These are phyloP conservation scores for Neurospora sp. DNA, from an alignment of 495 filamentous ascomycete genomes.

Conservation along the genomic window DNA sequence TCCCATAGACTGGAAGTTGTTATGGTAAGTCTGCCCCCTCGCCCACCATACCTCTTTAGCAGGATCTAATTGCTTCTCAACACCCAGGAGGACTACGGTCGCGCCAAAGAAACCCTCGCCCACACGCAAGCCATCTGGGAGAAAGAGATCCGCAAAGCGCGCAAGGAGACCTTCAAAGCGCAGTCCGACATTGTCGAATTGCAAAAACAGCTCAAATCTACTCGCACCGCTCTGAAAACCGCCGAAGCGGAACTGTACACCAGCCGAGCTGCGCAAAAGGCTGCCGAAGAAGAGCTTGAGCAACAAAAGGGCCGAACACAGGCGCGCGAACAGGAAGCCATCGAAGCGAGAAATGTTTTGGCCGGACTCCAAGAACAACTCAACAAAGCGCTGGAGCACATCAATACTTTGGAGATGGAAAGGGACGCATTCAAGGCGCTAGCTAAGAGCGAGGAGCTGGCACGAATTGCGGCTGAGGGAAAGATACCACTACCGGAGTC, in stretches of 20 bases:
- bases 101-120: conserved; percentile 62
- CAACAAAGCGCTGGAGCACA: conserved; percentile 49
- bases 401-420: conserved; percentile 60
- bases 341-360: conserved; percentile 62
- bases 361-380: conserved; percentile 67
- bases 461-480: conserved; percentile 54
- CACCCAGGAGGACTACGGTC: conserved; percentile 60
- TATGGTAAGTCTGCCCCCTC: conserved; percentile 42
- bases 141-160: conserved; percentile 71
- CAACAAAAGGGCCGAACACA: conserved; percentile 38
- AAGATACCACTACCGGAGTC: conserved; percentile 47
- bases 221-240: conserved; percentile 39
- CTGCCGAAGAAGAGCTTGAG: conserved; percentile 25
- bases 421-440: conserved; percentile 53
- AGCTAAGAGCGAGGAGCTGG: conserved; percentile 49
- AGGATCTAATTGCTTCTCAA: not conserved
- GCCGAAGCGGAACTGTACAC: conserved; percentile 54
- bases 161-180: conserved; percentile 77
- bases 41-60: not conserved
- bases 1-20: conserved; percentile 68
- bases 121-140: conserved; percentile 69
- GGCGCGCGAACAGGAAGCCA: conserved; percentile 63
- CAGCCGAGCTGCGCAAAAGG: conserved; percentile 36
- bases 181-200: conserved; percentile 66
- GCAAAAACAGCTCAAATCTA: conserved; percentile 72